Evolutionary conservation across 2,329 filamentous ascomycete genomes (phyloP), one percentile per base, ranked within the genome.

Genomic region (Penicillium sumatraense): DNA sequence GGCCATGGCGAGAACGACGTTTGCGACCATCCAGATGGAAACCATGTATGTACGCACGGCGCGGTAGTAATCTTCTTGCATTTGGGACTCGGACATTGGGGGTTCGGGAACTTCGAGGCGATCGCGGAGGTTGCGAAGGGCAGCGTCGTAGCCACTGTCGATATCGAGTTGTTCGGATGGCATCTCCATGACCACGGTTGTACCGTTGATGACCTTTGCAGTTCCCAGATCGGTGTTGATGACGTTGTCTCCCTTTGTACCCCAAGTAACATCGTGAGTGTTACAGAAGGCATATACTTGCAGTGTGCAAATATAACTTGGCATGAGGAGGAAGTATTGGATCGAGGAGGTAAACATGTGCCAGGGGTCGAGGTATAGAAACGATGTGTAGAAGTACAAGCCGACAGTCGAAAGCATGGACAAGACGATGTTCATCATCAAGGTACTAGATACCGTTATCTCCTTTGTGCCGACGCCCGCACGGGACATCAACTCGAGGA

Each of bases 221-320:
- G 90, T 87, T 53, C 95, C 95, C 0, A 99, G 86, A 71, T 99
- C 96, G 7, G 90, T 97, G 74, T 91, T 89, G 67, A 95, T 88
- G 31, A 96, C 87, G 74, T 99, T 99, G 82, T 99, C 95, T 54
- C 95, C 95, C 78, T 99, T 99, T 42, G 95, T 99, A 41, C 95
- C 95, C 95, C 95, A 99, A 0, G 93, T 96, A 18, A 99, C 92
- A 72, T 99, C 95, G 83, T 99, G 95, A 0, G 93, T 96, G 79
- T 99, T 99, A 81, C 95, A 98, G 76, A 99, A 99, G 40, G 95
- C 95, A 77, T 99, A 99, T 18, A 98, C 92, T 75, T 99, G 95
- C 2, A 99, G 83, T 0, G 91, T 98, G 80, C 95, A 98, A 75
- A 99, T 96, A 79, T 98, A 99, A 35, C 83, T 88, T 0, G 95